phyloP scores from a whole-genome alignment of 805 yeast genomes.

The Wickerhamiella azyma region DNA sequence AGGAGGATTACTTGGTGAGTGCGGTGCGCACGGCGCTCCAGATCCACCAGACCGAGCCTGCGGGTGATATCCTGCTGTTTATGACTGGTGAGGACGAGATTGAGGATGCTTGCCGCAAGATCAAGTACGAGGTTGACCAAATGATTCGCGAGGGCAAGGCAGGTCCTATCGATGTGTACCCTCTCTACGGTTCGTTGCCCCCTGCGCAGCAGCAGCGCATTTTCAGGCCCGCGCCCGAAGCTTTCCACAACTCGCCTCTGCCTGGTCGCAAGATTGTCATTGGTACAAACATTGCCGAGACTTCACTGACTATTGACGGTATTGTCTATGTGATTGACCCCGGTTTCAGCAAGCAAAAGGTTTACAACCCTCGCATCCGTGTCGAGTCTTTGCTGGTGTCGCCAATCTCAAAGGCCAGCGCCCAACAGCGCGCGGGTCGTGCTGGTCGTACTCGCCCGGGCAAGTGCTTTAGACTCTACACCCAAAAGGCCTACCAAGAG shows the following conservation, averaged over 20 bases:
- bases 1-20: constrained; percentile 86
- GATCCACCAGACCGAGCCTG: constrained; percentile 52
- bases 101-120: constrained; percentile 89
- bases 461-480: constrained; percentile 88
- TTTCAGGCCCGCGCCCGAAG: constrained; percentile 77
- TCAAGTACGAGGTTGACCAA: constrained; percentile 78
- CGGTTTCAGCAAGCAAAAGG: constrained; percentile 92
- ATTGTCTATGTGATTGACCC: constrained; percentile 96
- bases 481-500: constrained; percentile 90
- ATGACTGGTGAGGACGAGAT: constrained; percentile 96
- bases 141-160: constrained; percentile 75
- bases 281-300: constrained; percentile 93
- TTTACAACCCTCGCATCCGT: constrained; percentile 88
- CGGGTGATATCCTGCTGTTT: constrained; percentile 77
- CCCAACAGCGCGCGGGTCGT: constrained; percentile 98
- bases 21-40: constrained; percentile 74
- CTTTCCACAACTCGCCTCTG: constrained; percentile 57
- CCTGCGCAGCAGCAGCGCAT: constrained; percentile 91
- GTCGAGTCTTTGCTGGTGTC: constrained; percentile 89
- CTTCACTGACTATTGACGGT: constrained; percentile 94
- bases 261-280: constrained; percentile 93
- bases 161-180: constrained; percentile 83
- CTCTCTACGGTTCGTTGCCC: constrained; percentile 90
- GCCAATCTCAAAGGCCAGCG: constrained; percentile 93
- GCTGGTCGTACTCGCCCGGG: constrained; percentile 99